A percentile compares a stretch with the other conserved stretches of the same genome.
These are phyloP conservation scores for Sclerotinia nivalis DNA, from an alignment of 2,329 filamentous ascomycete genomes.

Conservation along the genomic window DNA sequence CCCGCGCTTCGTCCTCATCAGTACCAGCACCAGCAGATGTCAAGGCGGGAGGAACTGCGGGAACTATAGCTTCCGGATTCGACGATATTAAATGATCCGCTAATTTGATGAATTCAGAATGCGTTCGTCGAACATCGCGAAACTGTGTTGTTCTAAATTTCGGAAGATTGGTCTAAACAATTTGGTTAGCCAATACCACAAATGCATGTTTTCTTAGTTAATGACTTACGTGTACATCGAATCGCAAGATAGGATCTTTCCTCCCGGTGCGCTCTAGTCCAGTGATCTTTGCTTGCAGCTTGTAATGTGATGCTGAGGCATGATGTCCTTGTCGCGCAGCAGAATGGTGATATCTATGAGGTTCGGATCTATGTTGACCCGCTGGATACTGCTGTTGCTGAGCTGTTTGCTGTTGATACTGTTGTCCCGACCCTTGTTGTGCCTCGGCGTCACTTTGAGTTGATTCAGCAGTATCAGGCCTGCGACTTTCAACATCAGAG, in stretches of 20 bases:
- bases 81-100: constrained; percentile 93
- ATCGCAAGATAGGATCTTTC: constrained; percentile 91
- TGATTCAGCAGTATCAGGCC: constrained; percentile 39
- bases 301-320: constrained; percentile 67
- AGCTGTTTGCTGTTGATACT: constrained; percentile 36
- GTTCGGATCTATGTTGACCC: constrained; percentile 41
- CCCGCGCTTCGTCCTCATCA: constrained; percentile 87
- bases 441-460: constrained; percentile 32
- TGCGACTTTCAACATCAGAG: constrained; percentile 35
- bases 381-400: constrained; percentile 39
- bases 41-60: constrained; percentile 89
- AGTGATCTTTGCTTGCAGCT: constrained; percentile 92
- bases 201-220: not conserved
- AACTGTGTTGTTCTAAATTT: constrained; percentile 98
- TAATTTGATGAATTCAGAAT: constrained; percentile 96
- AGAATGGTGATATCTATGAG: constrained; percentile 39
- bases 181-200: constrained; percentile 27
- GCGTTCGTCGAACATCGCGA: constrained; percentile 91
- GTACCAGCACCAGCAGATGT: constrained; percentile 94
- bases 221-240: constrained; percentile 86
- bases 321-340: constrained; percentile 39
- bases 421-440: constrained; percentile 40
- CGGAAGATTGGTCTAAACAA: constrained; percentile 85
- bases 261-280: constrained; percentile 89
- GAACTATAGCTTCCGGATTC: constrained; percentile 94